Conservation (phyloP, 108 stramenopile genomes). For the Pseudonitzschia multistriata region DNA sequence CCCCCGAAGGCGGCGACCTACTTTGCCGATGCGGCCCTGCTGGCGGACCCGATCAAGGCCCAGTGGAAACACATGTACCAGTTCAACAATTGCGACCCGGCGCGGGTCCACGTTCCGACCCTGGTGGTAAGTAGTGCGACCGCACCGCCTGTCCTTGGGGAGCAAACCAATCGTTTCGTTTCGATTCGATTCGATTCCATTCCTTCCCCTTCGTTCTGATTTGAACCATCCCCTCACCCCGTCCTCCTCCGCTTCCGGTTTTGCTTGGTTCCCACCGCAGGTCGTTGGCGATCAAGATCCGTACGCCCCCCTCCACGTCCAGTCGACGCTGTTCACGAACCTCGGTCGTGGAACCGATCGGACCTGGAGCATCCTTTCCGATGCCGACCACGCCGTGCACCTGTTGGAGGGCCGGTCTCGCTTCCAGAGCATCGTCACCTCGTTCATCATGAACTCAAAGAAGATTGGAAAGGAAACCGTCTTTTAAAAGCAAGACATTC, state of each 20-base stretch:
- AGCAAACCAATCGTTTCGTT: too few species aligned
- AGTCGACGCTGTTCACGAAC: conserved; percentile 70
- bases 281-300: conserved; percentile 80
- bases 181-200: background rate
- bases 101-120: conserved; percentile 70
- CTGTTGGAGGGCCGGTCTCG: conserved; percentile 24
- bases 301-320: conserved; percentile 61
- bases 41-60: conserved; percentile 80
- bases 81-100: conserved; percentile 88
- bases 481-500: background rate
- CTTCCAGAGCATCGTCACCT: conserved; percentile 18
- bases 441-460: conserved; percentile 43
- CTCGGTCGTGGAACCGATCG: conserved; percentile 70
- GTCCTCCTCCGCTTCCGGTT: background rate
- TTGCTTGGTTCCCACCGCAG: conserved; percentile 47
- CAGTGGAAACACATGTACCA: conserved; percentile 81
- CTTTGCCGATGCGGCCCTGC: conserved; percentile 79
- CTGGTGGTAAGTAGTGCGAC: conserved; percentile 55
- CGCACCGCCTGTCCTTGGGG: too few species aligned
- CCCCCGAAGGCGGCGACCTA: conserved; percentile 55
- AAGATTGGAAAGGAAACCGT: conserved; percentile 24
- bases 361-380: conserved; percentile 77
- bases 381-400: conserved; percentile 76
- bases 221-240: background rate
- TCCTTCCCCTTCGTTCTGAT: background rate